These are phyloP conservation scores for Fusarium proliferatum DNA, from an alignment of 2,329 filamentous ascomycete genomes.

Conservation along the genomic window DNA sequence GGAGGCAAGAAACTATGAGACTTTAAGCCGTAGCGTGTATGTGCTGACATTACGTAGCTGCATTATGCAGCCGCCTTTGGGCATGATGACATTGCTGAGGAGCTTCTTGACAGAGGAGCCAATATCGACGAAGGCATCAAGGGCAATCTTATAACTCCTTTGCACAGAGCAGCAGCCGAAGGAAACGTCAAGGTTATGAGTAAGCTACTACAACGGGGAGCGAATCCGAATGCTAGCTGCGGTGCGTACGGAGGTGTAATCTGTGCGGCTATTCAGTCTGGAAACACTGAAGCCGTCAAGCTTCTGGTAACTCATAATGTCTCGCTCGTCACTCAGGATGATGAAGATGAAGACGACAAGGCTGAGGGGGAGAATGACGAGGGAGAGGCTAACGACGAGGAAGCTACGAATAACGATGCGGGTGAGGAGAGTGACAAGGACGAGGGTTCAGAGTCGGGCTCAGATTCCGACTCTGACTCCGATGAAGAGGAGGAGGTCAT, in stretches of 20 bases:
- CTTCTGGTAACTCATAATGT: conserved; percentile 54
- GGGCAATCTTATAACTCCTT: conserved; percentile 47
- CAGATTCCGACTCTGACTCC: background rate
- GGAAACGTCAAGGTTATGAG: conserved; percentile 55
- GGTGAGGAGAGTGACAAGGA: background rate
- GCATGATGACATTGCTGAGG: conserved; percentile 18
- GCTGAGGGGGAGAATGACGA: conserved; percentile 20
- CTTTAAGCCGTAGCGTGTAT: no score
- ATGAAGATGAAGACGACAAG: conserved; percentile 21
- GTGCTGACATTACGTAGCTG: background rate
- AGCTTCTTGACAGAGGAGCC: conserved; percentile 23
- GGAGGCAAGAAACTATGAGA: background rate
- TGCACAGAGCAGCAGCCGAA: conserved; percentile 53
- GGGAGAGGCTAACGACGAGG: background rate
- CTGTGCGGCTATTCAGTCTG: conserved; percentile 55
- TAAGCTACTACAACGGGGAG: conserved; percentile 52
- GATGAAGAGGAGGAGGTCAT: conserved; percentile 24
- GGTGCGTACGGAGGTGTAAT: conserved; percentile 49
- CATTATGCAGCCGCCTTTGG: conserved; percentile 28
- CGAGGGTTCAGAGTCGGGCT: background rate
- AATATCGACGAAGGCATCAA: conserved; percentile 47
- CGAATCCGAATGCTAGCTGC: conserved; percentile 50
- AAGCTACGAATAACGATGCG: background rate
- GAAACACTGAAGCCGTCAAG: conserved; percentile 54
- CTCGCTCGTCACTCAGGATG: conserved; percentile 45